A percentile compares a stretch with the other conserved stretches of the same genome.
These are phyloP conservation scores for Furcasterigmium furcatum DNA, from an alignment of 2,329 filamentous ascomycete genomes.

Conservation along the genomic window DNA sequence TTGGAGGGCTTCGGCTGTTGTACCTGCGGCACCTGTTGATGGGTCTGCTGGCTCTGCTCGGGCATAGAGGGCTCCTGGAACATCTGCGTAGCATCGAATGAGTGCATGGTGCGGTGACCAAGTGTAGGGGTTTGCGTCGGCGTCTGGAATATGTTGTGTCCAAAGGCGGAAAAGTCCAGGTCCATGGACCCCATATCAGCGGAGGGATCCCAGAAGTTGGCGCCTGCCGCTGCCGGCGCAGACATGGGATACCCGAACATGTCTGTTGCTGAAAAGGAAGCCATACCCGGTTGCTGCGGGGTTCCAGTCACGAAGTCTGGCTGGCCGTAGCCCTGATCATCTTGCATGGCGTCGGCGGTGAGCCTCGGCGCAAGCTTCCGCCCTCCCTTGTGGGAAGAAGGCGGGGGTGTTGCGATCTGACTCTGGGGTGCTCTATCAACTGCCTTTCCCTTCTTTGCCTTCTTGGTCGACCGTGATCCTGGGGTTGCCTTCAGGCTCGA, in stretches of 20 bases:
- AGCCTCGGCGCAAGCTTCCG: slow-evolving; percentile 52
- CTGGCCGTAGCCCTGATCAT: slow-evolving; percentile 52
- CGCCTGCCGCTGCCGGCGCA: slow-evolving; percentile 46
- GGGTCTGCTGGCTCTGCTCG: slow-evolving; percentile 4
- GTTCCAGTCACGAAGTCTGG: slow-evolving; percentile 45
- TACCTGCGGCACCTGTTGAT: slow-evolving; percentile 13
- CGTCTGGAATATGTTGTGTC: slow-evolving; percentile 39
- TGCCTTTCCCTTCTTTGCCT: slow-evolving; percentile 37
- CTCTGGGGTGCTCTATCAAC: slow-evolving; percentile 28
- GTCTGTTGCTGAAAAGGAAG: slow-evolving; percentile 46
- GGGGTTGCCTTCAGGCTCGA: slow-evolving; percentile 10
- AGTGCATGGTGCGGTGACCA: slow-evolving; percentile 43
- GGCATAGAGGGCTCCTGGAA: slow-evolving; percentile 43
- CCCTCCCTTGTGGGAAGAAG: slow-evolving; percentile 51
- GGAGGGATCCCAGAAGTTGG: slow-evolving; percentile 57
- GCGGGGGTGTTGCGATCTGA: slow-evolving; percentile 59
- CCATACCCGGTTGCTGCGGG: slow-evolving; percentile 46
- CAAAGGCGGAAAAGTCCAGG: slow-evolving; percentile 50
- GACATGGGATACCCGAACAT: slow-evolving; percentile 60
- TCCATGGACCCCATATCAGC: slow-evolving; percentile 53
- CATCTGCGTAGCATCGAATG: slow-evolving; percentile 53
- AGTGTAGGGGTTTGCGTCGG: slow-evolving; percentile 12
- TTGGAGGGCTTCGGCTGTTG: slow-evolving; percentile 25
- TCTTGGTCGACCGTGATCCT: slow-evolving; percentile 37
- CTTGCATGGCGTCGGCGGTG: slow-evolving; percentile 48